Base-by-base conservation (phyloP, 768 basidiomycete species). In the Cantharellus anzutake region DNA sequence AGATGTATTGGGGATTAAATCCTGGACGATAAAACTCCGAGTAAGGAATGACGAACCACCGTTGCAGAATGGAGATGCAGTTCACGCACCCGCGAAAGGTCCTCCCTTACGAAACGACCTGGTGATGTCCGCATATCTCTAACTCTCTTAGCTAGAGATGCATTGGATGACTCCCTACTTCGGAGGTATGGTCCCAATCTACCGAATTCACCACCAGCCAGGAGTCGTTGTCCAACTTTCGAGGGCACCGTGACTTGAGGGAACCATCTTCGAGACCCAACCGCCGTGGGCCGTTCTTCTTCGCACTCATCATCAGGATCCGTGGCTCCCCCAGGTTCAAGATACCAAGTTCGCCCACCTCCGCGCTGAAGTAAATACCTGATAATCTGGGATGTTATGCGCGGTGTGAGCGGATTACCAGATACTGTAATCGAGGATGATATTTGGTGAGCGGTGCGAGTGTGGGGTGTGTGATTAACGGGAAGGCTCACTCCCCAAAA, bases 251-350 rank as follows among this genome's bases (percentile, higher is more conserved):
- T 29, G 20, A 29, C 20, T 29, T 29, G 20, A 29, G 20, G 20
- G 20, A 29, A 29, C 20, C 20, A 29, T 29, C 20, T 29, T 29
- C 20, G 20, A 29, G 20, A 29, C 20, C 20, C 20, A 29, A 29
- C 20, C 20, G 20, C 20, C 20, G 20, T 29, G 20, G 20, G 20
- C 20, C 20, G 20, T 29, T 29, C 20, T 29, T 29, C 20, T 29
- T 69, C 69, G 3, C 71, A 69, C 11, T 71, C 72, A 2, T 69
- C 69, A 5, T 41, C 34, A 14, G 5, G 41, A 34, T n/a, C 51
- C 38, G 20, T 11, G 51, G 16, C 39, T 14, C 51, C 50, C 3
- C 7, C 4, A 61, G 57, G 34, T 51, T 40, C 57, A 42, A 16
- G 5, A 7, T 39, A 40, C 35, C 38, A 16, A 35, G 29, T 50